Conservation (phyloP, 1,139 yeast species). For the Candida albicans region DNA sequence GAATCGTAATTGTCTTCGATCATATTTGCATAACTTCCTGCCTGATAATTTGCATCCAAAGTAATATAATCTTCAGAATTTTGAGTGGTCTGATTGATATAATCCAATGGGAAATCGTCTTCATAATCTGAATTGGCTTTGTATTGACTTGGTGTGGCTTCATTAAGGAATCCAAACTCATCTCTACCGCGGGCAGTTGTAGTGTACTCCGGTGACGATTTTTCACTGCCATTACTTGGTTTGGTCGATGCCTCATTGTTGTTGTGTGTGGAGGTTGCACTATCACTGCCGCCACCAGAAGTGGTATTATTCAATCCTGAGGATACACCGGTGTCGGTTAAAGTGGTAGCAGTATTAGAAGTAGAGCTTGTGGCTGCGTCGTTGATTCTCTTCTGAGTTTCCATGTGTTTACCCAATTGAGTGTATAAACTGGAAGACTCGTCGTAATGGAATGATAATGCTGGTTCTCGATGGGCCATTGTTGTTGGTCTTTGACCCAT, state of each 20-base stretch:
- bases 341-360: conserved; percentile 1
- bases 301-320: background rate
- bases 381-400: conserved; percentile 23
- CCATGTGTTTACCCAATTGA: conserved; percentile 51
- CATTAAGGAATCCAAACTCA: conserved; percentile 21
- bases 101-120: conserved; percentile 72
- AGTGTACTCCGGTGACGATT: conserved; percentile 22
- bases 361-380: conserved; percentile 8
- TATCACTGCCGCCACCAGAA: background rate
- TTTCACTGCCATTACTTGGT: conserved; percentile 8
- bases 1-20: conserved; percentile 29
- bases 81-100: conserved; percentile 29
- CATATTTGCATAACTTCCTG: conserved; percentile 23
- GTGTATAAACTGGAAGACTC: conserved; percentile 45
- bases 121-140: conserved; percentile 34
- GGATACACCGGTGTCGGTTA: background rate
- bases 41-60: conserved; percentile 31
- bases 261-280: background rate
- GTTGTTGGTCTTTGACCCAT: conserved; percentile 61
- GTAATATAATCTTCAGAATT: conserved; percentile 33
- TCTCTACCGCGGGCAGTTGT: conserved; percentile 15
- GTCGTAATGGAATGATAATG: conserved; percentile 59
- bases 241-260: conserved; percentile 5
- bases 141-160: conserved; percentile 28
- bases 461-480: conserved; percentile 58